Percentiles rank a stretch among this genome's conserved stretches.
phyloP scores from a whole-genome alignment of 352 stramenopile species.

The Thraustotheca clavata region DNA sequence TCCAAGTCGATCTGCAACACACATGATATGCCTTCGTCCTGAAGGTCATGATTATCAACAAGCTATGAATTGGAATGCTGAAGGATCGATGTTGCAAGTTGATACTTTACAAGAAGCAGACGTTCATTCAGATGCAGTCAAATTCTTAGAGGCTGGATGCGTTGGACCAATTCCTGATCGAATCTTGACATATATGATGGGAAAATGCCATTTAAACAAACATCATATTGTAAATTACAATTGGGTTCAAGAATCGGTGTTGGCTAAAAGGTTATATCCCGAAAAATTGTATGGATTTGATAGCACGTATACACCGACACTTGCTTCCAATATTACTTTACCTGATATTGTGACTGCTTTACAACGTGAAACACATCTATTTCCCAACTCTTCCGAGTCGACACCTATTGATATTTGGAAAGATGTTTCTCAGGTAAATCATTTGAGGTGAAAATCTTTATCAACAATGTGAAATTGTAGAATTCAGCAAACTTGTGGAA shows the following conservation, averaged over 20 bases:
- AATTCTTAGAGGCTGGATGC: neutral
- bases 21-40: slow-evolving; percentile 49
- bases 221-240: slow-evolving; percentile 62
- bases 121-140: neutral
- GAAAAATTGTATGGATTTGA: slow-evolving; percentile 40
- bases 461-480: neutral
- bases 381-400: neutral
- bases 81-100: neutral
- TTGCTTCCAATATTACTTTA: neutral
- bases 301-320: neutral
- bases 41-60: slow-evolving; percentile 9
- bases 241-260: slow-evolving; percentile 78
- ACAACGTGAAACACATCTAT: neutral
- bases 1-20: slow-evolving; percentile 46
- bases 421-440: slow-evolving; percentile 25
- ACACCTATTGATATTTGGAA: slow-evolving; percentile 15
- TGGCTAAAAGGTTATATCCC: slow-evolving; percentile 37
- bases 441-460: too few species aligned
- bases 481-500: slow-evolving; percentile 26
- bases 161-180: slow-evolving; percentile 1
- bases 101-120: neutral
- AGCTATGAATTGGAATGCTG: slow-evolving; percentile 11
- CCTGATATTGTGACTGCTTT: neutral
- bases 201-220: slow-evolving; percentile 17
- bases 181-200: slow-evolving; percentile 3